phyloP scores from a whole-genome alignment of 163 green algal genomes.

The Smithsoniella earleae region DNA sequence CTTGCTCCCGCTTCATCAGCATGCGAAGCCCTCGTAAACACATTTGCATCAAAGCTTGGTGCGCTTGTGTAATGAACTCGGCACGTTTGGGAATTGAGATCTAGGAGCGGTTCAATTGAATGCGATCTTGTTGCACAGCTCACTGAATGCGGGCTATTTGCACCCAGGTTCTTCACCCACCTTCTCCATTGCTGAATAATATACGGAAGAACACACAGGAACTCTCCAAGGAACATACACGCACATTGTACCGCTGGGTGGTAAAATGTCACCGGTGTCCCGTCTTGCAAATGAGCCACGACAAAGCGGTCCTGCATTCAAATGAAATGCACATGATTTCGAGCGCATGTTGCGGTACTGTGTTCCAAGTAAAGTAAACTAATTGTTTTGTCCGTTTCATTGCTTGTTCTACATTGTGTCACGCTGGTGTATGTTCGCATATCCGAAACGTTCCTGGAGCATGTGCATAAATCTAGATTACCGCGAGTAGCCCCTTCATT shows the following conservation, averaged over 20 bases:
- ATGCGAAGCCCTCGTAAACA: conserved; percentile 10
- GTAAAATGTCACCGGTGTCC: conserved; percentile 50
- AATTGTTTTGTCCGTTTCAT: not conserved
- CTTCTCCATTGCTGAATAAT: conserved; percentile 1
- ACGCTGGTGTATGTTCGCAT: not conserved
- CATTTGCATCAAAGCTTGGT: conserved; percentile 21
- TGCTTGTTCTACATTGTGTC: not conserved
- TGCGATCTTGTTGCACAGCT: conserved; percentile 13
- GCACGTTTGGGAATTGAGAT: not conserved
- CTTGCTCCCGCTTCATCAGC: not conserved
- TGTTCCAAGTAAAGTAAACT: no score
- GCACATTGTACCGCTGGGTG: conserved; percentile 62
- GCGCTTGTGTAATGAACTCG: conserved; percentile 9
- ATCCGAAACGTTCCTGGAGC: not conserved
- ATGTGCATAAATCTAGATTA: not conserved
- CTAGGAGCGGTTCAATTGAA: not conserved
- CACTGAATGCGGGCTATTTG: no score
- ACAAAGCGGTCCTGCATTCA: conserved; percentile 60
- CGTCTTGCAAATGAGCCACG: conserved; percentile 41
- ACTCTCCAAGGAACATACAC: conserved; percentile 55
- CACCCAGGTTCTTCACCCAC: conserved; percentile 5
- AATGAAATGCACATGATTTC: no score
- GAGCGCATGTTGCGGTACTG: no score
- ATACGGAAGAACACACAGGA: conserved; percentile 32
- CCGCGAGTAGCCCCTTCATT: no score